These are phyloP conservation scores for Mariannaea elegans DNA, from an alignment of 2,329 filamentous ascomycete species.

Conservation along the genomic window DNA sequence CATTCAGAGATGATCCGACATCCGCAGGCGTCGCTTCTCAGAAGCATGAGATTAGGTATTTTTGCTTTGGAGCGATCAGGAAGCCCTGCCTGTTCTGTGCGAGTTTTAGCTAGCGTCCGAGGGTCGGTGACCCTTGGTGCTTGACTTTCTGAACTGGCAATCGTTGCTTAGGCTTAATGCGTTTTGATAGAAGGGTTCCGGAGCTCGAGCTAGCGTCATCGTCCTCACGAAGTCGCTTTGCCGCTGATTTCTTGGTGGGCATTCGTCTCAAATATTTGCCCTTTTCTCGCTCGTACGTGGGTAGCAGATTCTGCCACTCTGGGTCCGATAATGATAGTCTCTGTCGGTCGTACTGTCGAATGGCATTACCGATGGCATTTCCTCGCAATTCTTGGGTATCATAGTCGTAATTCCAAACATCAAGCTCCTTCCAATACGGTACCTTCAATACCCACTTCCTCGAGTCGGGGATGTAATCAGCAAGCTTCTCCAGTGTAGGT, in stretches of 20 bases:
- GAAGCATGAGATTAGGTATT: too few relatives aligned
- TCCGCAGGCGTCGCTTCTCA: too few relatives aligned
- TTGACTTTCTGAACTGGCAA: slow-evolving; percentile 47
- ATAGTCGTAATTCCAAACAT: slow-evolving; percentile 71
- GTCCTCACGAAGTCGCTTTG: slow-evolving; percentile 63
- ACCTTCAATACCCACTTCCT: slow-evolving; percentile 66
- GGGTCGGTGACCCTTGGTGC: slow-evolving; percentile 56
- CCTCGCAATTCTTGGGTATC: slow-evolving; percentile 63
- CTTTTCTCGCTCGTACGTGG: slow-evolving; percentile 63
- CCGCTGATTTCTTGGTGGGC: slow-evolving; percentile 45
- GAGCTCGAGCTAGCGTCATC: slow-evolving; percentile 68
- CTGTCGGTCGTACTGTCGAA: slow-evolving; percentile 67
- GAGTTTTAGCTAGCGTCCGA: slow-evolving; percentile 61
- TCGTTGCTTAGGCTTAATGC: slow-evolving; percentile 61
- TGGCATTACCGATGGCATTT: slow-evolving; percentile 67
- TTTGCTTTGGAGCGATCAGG: slow-evolving; percentile 58
- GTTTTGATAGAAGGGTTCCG: slow-evolving; percentile 65
- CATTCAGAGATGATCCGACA: too few relatives aligned
- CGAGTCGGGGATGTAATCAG: slow-evolving; percentile 56
- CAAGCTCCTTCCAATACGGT: slow-evolving; percentile 69
- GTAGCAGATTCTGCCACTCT: slow-evolving; percentile 69
- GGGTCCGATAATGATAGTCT: slow-evolving; percentile 64
- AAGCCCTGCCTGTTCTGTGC: slow-evolving; percentile 45
- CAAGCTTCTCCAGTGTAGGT: slow-evolving; percentile 65
- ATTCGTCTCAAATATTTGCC: slow-evolving; percentile 70